Evolutionary conservation across 2,329 filamentous ascomycete genomes (phyloP), one percentile per base, ranked within the genome.

Genomic region (Fusarium oligoseptatum): DNA sequence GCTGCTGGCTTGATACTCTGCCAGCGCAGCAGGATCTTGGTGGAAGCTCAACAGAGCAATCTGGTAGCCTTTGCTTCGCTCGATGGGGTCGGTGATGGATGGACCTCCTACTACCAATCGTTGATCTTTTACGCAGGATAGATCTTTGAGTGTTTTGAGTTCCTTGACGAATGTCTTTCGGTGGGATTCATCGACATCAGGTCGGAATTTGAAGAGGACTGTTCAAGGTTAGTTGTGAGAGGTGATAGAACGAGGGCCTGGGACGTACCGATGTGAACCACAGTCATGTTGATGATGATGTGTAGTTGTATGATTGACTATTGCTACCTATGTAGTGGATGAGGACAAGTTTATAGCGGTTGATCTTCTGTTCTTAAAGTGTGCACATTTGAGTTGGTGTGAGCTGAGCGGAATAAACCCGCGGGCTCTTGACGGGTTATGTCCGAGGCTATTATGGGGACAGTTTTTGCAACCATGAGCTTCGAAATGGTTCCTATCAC

Each of bases 11-110:
- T 90, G 88, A 62, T 90, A 90, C 55, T 84, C 84, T 2, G 82
- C 84, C 66, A 90, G 72, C 0, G 87, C 88, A 9, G 80, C 80
- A 7, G 75, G 78, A 24, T 87, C 80, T 6, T 84, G 76, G 57
- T 90, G 88, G 22, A 86, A 88, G 81, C 88, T 89, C 41, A 90
- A 63, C 0, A 90, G 79, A 0, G 86, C 85, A 66, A 85, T 85
- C 12, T 90, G 82, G 57, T 85, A 89, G 0, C 88, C 88, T 69
- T 90, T 88, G 77, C 87, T 89, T 20, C 85, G 81, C 37, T 86
- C 86, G 10, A 87, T 84, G 0, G 88, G 88, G 24, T 86, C 82
- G 0, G 88, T 90, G 6, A 90, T 82, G 0, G 87, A 88, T 0
- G 87, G 87, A 0, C 88, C 87, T 0, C 88, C 88, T 6, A 89